These are phyloP conservation scores for Fusarium anthophilum DNA, from an alignment of 2,329 filamentous ascomycete species.

Conservation along the genomic window DNA sequence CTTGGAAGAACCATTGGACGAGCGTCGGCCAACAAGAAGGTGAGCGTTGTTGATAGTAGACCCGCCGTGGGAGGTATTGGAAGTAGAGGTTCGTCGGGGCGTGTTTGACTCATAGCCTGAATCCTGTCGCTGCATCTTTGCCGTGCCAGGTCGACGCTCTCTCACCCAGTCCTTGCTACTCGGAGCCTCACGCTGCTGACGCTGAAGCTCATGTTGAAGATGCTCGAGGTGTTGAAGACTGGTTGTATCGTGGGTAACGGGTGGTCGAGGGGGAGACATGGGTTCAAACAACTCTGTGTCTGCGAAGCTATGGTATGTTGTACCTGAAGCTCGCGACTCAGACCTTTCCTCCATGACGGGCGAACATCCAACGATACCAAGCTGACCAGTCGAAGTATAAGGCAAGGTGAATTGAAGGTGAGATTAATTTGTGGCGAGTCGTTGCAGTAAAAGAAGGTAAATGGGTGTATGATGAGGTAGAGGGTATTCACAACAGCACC, in stretches of 20 bases:
- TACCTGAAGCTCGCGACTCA: conserved; percentile 58
- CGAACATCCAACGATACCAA: conserved; percentile 32
- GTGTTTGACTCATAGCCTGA: conserved; percentile 66
- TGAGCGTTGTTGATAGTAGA: conserved; percentile 35
- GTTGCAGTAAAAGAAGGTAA: neutral
- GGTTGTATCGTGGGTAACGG: conserved; percentile 35
- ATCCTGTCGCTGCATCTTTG: conserved; percentile 64
- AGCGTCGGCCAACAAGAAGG: conserved; percentile 45
- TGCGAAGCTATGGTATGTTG: conserved; percentile 65
- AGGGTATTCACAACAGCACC: conserved; percentile 24
- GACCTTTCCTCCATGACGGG: conserved; percentile 47
- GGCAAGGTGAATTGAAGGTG: neutral
- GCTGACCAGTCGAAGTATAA: neutral
- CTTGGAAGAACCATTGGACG: conserved; percentile 47
- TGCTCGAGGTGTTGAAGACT: conserved; percentile 35
- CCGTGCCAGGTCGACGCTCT: conserved; percentile 44
- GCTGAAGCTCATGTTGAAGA: conserved; percentile 35
- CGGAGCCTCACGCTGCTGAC: conserved; percentile 30
- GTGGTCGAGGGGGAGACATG: conserved; percentile 41
- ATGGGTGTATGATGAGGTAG: neutral
- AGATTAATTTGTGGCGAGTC: conserved; percentile 1
- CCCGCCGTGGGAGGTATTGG: conserved; percentile 43
- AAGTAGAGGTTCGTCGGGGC: conserved; percentile 51
- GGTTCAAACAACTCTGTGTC: conserved; percentile 60
- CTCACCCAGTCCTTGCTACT: conserved; percentile 26